Conservation (phyloP, 2,329 filamentous ascomycete species). For the Ilyonectria mors-panacis region DNA sequence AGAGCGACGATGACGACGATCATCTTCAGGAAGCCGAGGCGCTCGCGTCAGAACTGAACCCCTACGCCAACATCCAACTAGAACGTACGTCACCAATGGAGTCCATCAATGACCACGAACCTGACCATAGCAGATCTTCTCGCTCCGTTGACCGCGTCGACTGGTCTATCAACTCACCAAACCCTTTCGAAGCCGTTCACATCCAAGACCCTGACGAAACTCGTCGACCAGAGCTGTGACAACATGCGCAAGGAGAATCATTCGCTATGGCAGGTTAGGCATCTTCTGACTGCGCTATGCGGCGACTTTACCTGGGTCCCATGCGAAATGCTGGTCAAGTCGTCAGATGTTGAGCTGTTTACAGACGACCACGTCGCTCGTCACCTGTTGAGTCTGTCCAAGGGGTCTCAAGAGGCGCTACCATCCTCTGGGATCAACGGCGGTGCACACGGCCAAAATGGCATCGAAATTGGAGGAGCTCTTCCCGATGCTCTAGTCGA, state of each 20-base stretch:
- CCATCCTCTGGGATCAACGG: slow-evolving; percentile 43
- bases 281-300: slow-evolving; percentile 79
- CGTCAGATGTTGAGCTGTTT: slow-evolving; percentile 70
- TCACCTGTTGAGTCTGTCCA: slow-evolving; percentile 52
- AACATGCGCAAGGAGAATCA: slow-evolving; percentile 83
- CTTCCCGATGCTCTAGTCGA: slow-evolving; percentile 20
- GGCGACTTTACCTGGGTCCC: slow-evolving; percentile 81
- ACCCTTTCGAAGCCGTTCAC: slow-evolving; percentile 82
- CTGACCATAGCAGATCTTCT: slow-evolving; percentile 73
- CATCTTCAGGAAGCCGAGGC: slow-evolving; percentile 72
- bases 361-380: slow-evolving; percentile 62
- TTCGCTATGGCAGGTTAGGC: slow-evolving; percentile 81
- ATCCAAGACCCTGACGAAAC: slow-evolving; percentile 79
- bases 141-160: slow-evolving; percentile 80
- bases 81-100: slow-evolving; percentile 70
- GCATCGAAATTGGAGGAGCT: slow-evolving; percentile 12
- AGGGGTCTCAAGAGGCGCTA: slow-evolving; percentile 31
- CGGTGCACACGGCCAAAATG: slow-evolving; percentile 35
- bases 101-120: slow-evolving; percentile 22
- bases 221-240: slow-evolving; percentile 77
- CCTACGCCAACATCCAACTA: slow-evolving; percentile 79
- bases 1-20: slow-evolving; percentile 80
- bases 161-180: slow-evolving; percentile 81
- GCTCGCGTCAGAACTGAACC: slow-evolving; percentile 78
- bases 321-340: slow-evolving; percentile 70